Base-by-base conservation (phyloP, 768 basidiomycete genomes). In the Tephrocybe sp. region DNA sequence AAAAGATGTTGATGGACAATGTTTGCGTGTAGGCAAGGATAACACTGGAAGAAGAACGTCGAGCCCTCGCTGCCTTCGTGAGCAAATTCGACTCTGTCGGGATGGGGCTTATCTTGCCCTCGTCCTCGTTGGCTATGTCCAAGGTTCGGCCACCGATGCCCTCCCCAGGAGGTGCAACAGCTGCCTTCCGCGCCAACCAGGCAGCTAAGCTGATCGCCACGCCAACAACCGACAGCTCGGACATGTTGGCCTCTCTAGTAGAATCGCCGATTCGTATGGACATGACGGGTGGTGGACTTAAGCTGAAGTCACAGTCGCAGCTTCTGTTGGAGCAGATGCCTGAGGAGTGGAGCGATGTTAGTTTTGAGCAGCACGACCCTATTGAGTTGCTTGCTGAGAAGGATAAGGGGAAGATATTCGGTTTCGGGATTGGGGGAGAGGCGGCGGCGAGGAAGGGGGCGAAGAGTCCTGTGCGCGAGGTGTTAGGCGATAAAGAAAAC, bases 41-140 rank as follows among this genome's bases (percentile, higher is more conserved):
- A 28, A 84, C 84, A 57, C 67, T 92, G 45, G 90, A 93, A 64
- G 85, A 85, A 38, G 90, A 93, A 68, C 79, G 90, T 32, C 74
- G 83, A 20, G 90, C 88, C 8, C 74, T 93, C 34, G 81, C 87
- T 3, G 79, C 88, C 5, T 93, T 93, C 59, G 91, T 93, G 39
- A 76, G 74, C 65, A 90, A 88, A 65, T 90, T 93, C 60, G 91
- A 93, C 67, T 76, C 88, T 10, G 67, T 89, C 23, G 86, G 86
- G 0, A 62, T 87, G 26, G 75, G 75, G 0, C 65, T 68, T 8
- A 68, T 70, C 12, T 55, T 60, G 4, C 56, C 66, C 11, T 48
- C 51, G 18, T 48, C 66, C 11, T 48, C 51, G 18, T 48, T 48
- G 7, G 47, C 75, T 1, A 61, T 71, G 3, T 66, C 76, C 17